Conservation (phyloP, 768 basidiomycete species). For the Phanerochaete carnosa region DNA sequence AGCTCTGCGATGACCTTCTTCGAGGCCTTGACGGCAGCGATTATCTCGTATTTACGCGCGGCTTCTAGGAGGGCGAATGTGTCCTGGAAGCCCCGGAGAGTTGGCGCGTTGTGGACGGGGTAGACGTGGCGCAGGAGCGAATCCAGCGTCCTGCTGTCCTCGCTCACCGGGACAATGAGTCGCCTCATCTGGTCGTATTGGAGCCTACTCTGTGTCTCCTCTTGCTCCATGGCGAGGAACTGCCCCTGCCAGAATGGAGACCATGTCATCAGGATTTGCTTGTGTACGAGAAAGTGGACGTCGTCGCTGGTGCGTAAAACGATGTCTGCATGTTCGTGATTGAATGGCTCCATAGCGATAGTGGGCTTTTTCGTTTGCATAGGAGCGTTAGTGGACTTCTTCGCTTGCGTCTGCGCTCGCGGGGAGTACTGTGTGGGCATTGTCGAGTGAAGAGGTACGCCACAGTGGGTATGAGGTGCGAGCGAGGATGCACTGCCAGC, state of each 20-base stretch:
- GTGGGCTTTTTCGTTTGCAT: not conserved
- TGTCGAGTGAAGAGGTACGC: not conserved
- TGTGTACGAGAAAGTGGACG: constrained; percentile 50
- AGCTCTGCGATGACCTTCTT: not conserved
- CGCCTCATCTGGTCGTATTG: not conserved
- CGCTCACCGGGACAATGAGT: constrained; percentile 15
- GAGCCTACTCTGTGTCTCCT: not conserved
- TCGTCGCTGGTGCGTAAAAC: constrained; percentile 40
- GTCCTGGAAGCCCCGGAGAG: constrained; percentile 1
- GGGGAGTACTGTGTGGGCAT: not conserved
- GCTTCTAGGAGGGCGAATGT: constrained; percentile 18
- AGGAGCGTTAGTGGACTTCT: too few species aligned
- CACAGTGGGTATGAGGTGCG: too few species aligned
- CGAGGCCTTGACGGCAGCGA: not conserved
- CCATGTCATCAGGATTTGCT: constrained; percentile 49
- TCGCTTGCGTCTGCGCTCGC: not conserved
- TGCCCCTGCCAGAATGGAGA: constrained; percentile 27
- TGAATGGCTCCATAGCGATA: constrained; percentile 29
- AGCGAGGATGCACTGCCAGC: not conserved
- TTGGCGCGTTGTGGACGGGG: constrained; percentile 11
- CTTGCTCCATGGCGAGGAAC: not conserved
- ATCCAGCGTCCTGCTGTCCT: constrained; percentile 18
- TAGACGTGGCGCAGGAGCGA: constrained; percentile 20
- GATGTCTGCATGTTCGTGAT: constrained; percentile 41
- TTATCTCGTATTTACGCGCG: constrained; percentile 22